A percentile compares a stretch with the other conserved stretches of the same genome.
Conservation (phyloP, 306 rosid species). For the Acmispon strigosus region DNA sequence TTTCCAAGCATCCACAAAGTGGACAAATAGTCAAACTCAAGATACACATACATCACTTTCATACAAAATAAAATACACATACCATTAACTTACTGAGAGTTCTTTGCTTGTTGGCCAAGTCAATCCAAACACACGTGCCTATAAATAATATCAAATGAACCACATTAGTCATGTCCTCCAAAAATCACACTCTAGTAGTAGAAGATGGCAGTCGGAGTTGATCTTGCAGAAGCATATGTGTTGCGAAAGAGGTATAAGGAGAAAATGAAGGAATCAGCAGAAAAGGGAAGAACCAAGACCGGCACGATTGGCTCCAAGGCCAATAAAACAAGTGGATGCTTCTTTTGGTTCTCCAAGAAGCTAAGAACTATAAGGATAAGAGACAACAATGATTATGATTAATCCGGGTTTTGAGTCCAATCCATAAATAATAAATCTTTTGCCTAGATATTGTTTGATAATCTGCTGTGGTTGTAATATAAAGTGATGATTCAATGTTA, state of each 20-base stretch:
- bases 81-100: background rate
- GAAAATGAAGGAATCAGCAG: constrained; percentile 10
- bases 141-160: constrained; percentile 7
- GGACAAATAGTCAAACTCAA: background rate
- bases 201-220: constrained; percentile 8
- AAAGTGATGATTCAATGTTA: background rate
- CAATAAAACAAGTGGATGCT: constrained; percentile 13
- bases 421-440: background rate
- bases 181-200: background rate
- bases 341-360: constrained; percentile 14
- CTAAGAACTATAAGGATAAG: background rate
- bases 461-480: background rate
- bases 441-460: background rate
- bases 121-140: background rate
- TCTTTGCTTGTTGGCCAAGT: constrained; percentile 19
- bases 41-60: too few species aligned
- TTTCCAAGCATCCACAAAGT: background rate
- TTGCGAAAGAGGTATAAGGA: constrained; percentile 1
- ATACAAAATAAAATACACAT: too few species aligned
- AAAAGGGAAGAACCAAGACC: background rate
- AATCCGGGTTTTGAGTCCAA: background rate
- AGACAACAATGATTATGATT: background rate
- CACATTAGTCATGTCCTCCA: background rate
- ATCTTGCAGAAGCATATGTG: constrained; percentile 28
- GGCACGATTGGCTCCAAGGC: background rate